Base-by-base conservation (phyloP, 208 protist genomes). In the Leishmania tarentolae region DNA sequence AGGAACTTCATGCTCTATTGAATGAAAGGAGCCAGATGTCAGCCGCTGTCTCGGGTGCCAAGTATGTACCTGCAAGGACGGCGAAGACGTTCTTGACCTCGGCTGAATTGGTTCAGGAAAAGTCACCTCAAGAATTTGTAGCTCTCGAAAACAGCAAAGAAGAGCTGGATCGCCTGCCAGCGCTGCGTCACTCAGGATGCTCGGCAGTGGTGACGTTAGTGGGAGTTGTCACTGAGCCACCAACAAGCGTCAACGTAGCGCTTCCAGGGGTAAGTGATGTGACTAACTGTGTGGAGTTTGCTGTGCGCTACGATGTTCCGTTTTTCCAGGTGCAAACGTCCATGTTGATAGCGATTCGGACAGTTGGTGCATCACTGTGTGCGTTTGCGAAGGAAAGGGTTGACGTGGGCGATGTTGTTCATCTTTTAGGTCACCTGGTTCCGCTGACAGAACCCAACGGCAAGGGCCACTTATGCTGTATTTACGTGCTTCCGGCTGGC, bases 381-480 rank as follows among this genome's bases (percentile, higher is more conserved):
- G 80, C 82, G 0, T 97, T 96, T 85, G 88, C 90, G 1, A 52
- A 57, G 4, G 72, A 87, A 44, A 73, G 91, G 53, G 76, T 97
- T 7, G n/a, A 56, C 17, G 82, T 86, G 9, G 94, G 92, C 5
- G 94, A 96, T 86, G 72, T 95, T 65, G 91, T 97, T 28, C 94
- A 97, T 80, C 87, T 95, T 71, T 85, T 96, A 53, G 94, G 94
- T 19, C 92, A 96, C 68, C 61, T 97, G n/a, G 73, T 89, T 17
- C 92, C 91, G 19, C 31, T 83, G 31, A 46, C 17, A 57, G 61
- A 61, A 57, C 65, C 65, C 0, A 53, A 40, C 42, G 31, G 77
- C 9, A 42, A 44, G 6, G 53, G 50, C 31, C 47, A 56, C 56
- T 46, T 74, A 28, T 79, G 87, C 81, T 87, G 87, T 84, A 46